Evolutionary conservation across 225 moss, liverwort and hornwort genomes (phyloP), one percentile per base, ranked within the genome.

Genomic region (Polytrichum commune): DNA sequence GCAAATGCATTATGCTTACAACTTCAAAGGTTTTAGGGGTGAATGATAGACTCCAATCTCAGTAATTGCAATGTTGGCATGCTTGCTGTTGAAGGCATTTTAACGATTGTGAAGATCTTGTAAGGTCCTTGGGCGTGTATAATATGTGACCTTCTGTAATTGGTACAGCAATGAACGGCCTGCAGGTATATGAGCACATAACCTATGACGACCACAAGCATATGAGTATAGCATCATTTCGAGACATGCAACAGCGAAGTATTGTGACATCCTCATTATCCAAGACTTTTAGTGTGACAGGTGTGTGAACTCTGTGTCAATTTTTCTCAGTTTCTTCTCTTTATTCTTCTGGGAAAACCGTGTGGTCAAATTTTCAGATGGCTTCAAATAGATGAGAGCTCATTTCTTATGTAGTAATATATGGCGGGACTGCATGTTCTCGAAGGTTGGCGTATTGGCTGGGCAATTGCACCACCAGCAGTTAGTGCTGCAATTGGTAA

Each of bases 241-340:
- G 82, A 75, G 93, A 89, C 78, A 96, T 96, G 96, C 85, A 84
- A 75, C 82, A 89, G 25, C 96, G 90, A 70, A 92, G 87, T 56
- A 80, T 96, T 69, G 93, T 96, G 60, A 96, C 96, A 63, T 96
- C 93, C 67, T 96, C 96, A 10, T 86, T 96, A 65, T 96, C 96
- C 75, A 96, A 96, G 81, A 93, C 96, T 69, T 96, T 93, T 74
- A 96, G 93, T 77, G 93, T 93, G 26, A 93, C 90, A 74, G 91
- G 95, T 93, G 58, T 55, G 75, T 4, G 0, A 46, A 46, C 46
- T 46, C 0, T 3, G 3, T 7, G 4, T 46, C 46, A 46, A 46
- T 57, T 27, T 27, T 0, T n/a, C 19, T 46, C 16, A 46, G 16
- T 46, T 46, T 46, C 46, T 3, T 46, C 46, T 46, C 46, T 16